Evolutionary conservation across 495 filamentous ascomycete genomes (phyloP).

Genomic region (Mycothermus thermophilus): DNA sequence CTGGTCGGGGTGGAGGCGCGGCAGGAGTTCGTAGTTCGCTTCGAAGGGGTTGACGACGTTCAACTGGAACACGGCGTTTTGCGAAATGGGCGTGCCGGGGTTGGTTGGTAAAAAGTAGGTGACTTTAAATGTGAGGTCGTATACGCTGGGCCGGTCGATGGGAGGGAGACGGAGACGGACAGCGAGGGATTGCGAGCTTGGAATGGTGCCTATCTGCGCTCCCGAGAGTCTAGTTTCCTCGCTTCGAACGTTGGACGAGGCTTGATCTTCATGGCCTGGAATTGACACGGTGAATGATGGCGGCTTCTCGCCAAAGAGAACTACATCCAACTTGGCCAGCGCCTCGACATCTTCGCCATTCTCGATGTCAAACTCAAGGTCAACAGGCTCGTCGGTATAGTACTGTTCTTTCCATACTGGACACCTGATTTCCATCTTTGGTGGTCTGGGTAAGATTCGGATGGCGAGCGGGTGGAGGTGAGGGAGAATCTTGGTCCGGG

Average conservation of each 20-base stretch:
- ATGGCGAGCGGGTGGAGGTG: slow-evolving; percentile 36
- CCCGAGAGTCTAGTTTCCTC: slow-evolving; percentile 25
- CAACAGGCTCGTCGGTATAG: slow-evolving; percentile 67
- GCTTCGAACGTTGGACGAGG: slow-evolving; percentile 8
- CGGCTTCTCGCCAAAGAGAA: slow-evolving; percentile 48
- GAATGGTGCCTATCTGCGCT: slow-evolving; percentile 32
- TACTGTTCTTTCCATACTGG: slow-evolving; percentile 50
- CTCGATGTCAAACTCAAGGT: slow-evolving; percentile 49
- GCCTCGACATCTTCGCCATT: slow-evolving; percentile 80
- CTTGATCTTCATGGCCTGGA: slow-evolving; percentile 19
- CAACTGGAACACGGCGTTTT: slow-evolving; percentile 50
- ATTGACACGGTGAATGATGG: slow-evolving; percentile 34
- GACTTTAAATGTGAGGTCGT: slow-evolving; percentile 56
- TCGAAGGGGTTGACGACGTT: slow-evolving; percentile 73
- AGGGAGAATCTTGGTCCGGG: slow-evolving; percentile 33
- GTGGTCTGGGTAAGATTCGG: slow-evolving; percentile 74
- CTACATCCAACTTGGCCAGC: slow-evolving; percentile 51
- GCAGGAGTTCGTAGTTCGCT: slow-evolving; percentile 71
- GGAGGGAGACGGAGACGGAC: slow-evolving; percentile 35
- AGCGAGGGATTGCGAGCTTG: slow-evolving; percentile 29
- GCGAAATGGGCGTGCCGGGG: slow-evolving; percentile 68
- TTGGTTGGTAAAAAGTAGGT: slow-evolving; percentile 70
- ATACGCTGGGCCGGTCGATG: slow-evolving; percentile 40
- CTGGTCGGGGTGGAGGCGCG: slow-evolving; percentile 55
- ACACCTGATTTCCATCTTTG: slow-evolving; percentile 68